Base-by-base conservation (phyloP, 169 alveolate genomes). In the Cryptosporidium felis region DNA sequence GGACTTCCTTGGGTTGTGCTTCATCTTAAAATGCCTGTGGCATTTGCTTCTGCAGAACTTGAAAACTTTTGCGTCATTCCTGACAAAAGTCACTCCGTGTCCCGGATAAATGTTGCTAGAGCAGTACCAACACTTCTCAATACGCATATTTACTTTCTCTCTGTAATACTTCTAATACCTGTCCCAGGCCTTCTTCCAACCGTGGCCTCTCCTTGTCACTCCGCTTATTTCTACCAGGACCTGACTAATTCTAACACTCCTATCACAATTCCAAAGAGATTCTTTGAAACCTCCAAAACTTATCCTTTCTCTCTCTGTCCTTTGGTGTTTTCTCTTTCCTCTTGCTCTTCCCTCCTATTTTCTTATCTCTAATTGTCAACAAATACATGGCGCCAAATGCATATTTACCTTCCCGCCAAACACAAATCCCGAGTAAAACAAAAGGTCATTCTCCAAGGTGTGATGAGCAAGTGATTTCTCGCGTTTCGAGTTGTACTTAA, bases 31-130 rank as follows among this genome's bases (percentile, higher is more conserved):
- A 91, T 96, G 98, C 90, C 94, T 96, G 89, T 97, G 98, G 91
- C 99, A 98, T 89, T 98, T 97, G 51, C 99, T 94, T 23, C 99
- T 93, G 92, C 99, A 98, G 91, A 98, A 98, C 28, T 98, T 96
- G 91, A 98, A 98, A 28, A 95, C 82, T 91, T 96, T 98, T 56
- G 98, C 96, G 92, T 98, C 99, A 82, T 97, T 97, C 53, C 99
- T 91, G 59, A 97, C 99, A 88, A 97, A 98, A 56, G 93, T 94
- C 38, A 96, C 96, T 51, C 99, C 99, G 80, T 98, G 99, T 36
- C 99, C 99, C 46, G 99, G 99, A 63, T 97, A 97, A 21, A 97
- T 94, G 60, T 96, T 96, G 56, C 98, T 94, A 62, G 98, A 95
- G 90, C 99, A 97, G 88, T 95, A 96, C 96, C 98, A 97, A 90